Evolutionary conservation across 1,284 basidiomycete species (phyloP).

Genomic region (Mixia osmundae): DNA sequence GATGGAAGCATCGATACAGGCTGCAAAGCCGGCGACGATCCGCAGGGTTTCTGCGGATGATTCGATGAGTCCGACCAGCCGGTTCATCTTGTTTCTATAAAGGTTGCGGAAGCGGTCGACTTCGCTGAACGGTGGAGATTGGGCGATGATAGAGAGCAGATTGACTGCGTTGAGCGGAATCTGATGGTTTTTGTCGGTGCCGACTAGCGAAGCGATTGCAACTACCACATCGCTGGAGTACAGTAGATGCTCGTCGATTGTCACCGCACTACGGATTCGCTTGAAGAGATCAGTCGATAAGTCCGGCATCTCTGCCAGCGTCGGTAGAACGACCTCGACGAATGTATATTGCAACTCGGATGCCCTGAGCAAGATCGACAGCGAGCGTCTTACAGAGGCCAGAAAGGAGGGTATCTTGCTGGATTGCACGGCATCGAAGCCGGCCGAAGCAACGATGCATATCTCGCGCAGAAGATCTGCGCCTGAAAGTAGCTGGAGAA

Average conservation of each 20-base stretch:
- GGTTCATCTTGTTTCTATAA: constrained; percentile 27
- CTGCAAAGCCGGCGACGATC: constrained; percentile 58
- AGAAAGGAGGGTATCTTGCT: constrained; percentile 35
- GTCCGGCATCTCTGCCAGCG: constrained; percentile 35
- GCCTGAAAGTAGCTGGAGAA: constrained; percentile 52
- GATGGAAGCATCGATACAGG: constrained; percentile 34
- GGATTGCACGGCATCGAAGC: constrained; percentile 49
- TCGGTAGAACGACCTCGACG: constrained; percentile 62
- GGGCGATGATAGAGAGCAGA: constrained; percentile 42
- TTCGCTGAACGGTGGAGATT: constrained; percentile 30
- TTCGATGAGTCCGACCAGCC: constrained; percentile 53
- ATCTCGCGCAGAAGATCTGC: constrained; percentile 45
- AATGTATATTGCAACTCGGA: constrained; percentile 73
- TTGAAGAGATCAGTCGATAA: constrained; percentile 13
- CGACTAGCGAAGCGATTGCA: constrained; percentile 57
- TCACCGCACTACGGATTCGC: constrained; percentile 25
- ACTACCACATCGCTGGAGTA: constrained; percentile 51
- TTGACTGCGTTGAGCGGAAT: constrained; percentile 56
- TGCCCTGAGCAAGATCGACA: constrained; percentile 59
- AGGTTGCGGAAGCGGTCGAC: constrained; percentile 36
- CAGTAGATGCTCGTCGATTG: constrained; percentile 57
- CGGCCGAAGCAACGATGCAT: constrained; percentile 50
- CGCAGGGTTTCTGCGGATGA: constrained; percentile 60
- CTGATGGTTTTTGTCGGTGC: constrained; percentile 44
- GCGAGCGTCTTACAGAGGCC: constrained; percentile 48